phyloP scores from a whole-genome alignment of 768 basidiomycete species.

The Phylloporus rhodoxanthus region DNA sequence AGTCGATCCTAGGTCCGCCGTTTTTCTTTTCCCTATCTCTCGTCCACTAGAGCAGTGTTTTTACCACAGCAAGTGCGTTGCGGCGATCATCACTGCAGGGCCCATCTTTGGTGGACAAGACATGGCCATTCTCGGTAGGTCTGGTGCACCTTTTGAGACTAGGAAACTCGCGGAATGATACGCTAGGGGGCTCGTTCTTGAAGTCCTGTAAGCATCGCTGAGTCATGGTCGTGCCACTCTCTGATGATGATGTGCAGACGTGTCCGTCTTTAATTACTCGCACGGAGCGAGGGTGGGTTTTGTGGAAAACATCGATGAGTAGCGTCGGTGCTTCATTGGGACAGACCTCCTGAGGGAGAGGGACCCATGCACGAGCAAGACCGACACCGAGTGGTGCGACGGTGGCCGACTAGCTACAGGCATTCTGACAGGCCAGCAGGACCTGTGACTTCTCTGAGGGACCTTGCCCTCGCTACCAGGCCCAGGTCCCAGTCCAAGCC shows the following conservation, averaged over 20 bases:
- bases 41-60: not conserved
- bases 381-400: too few relatives aligned
- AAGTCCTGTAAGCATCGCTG: conserved; percentile 50
- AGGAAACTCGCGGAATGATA: not conserved
- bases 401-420: too few relatives aligned
- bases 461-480: too few relatives aligned
- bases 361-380: too few relatives aligned
- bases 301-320: conserved; percentile 43
- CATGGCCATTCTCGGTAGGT: conserved; percentile 19
- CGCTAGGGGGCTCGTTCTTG: conserved; percentile 51
- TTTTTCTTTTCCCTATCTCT: too few relatives aligned
- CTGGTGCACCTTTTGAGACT: too few relatives aligned
- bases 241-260: conserved; percentile 38
- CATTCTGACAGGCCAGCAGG: too few relatives aligned
- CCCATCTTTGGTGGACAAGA: not conserved
- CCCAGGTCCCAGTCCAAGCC: too few relatives aligned
- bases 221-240: not conserved
- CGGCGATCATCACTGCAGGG: conserved; percentile 43
- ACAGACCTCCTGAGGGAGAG: too few relatives aligned
- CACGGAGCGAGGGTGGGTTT: conserved; percentile 52
- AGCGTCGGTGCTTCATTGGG: too few relatives aligned
- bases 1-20: conserved; percentile 24
- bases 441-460: too few relatives aligned
- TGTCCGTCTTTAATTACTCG: conserved; percentile 56
- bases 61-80: conserved; percentile 39